phyloP scores from a whole-genome alignment of 2,329 filamentous ascomycete species.

The Aspergillus jensenii region DNA sequence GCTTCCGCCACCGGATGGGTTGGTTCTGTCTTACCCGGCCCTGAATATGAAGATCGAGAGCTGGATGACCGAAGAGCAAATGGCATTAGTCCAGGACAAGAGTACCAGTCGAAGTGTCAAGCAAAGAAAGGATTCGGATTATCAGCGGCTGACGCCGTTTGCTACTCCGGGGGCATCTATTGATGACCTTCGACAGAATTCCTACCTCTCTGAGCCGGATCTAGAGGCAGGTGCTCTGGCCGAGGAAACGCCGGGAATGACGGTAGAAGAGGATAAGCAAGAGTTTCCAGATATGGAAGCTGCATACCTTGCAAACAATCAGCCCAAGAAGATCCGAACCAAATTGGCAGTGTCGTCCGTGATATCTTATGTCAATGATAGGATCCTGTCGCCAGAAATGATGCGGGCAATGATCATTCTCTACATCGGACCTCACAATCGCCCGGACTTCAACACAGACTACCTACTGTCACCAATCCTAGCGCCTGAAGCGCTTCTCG shows the following conservation, averaged over 20 bases:
- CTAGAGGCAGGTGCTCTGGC: constrained; percentile 20
- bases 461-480: constrained; percentile 87
- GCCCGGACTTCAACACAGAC: constrained; percentile 88
- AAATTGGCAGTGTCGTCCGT: constrained; percentile 94
- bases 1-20: constrained; percentile 72
- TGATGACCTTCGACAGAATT: constrained; percentile 51
- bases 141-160: constrained; percentile 71
- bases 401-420: constrained; percentile 99
- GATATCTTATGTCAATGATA: constrained; percentile 97
- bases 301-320: constrained; percentile 33
- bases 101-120: constrained; percentile 75
- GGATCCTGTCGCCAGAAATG: constrained; percentile 93
- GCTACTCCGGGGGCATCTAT: constrained; percentile 78
- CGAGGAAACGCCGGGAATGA: constrained; percentile 18
- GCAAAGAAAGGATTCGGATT: constrained; percentile 83
- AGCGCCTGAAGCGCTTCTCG: constrained; percentile 79
- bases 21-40: constrained; percentile 84
- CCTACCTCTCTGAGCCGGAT: constrained; percentile 15
- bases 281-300: constrained; percentile 38
- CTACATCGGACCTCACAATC: constrained; percentile 90
- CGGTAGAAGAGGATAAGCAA: constrained; percentile 31
- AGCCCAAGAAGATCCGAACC: constrained; percentile 63
- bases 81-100: constrained; percentile 86
- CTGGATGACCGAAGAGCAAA: constrained; percentile 99
- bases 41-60: constrained; percentile 97